A percentile compares a stretch with the other conserved stretches of the same genome.
phyloP scores from a whole-genome alignment of 257 asterid genomes.

The Parsonsia alboflavescens region DNA sequence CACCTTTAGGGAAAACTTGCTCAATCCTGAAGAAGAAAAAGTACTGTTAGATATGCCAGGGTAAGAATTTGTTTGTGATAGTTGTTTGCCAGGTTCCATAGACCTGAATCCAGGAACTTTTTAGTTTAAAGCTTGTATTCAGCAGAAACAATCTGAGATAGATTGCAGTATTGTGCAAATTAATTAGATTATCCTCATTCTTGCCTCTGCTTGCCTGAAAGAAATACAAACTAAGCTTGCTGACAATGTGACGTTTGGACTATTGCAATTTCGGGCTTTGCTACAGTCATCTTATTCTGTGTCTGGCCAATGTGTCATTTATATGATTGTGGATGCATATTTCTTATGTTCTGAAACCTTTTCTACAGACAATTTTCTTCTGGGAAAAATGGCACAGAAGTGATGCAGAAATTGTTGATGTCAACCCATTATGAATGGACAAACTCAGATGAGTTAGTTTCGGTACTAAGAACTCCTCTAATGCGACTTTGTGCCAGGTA shows the following conservation, averaged over 20 bases:
- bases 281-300: background rate
- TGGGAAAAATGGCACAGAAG: conserved; percentile 62
- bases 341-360: conserved; percentile 11
- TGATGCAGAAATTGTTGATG: conserved; percentile 51
- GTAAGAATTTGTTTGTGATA: conserved; percentile 27
- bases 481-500: conserved; percentile 93
- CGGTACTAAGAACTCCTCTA: conserved; percentile 49
- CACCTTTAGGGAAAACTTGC: conserved; percentile 69
- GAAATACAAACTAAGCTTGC: background rate
- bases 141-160: background rate
- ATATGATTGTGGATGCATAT: background rate
- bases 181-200: background rate
- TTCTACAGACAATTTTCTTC: conserved; percentile 44
- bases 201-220: background rate
- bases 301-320: background rate
- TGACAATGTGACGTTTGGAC: background rate
- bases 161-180: background rate
- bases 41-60: conserved; percentile 54
- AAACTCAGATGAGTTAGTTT: conserved; percentile 41
- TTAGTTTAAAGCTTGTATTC: background rate
- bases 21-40: conserved; percentile 71
- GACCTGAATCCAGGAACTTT: background rate
- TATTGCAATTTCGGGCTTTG: background rate
- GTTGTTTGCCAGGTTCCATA: background rate
- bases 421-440: conserved; percentile 59